Evolutionary conservation across 306 rosid genomes (phyloP).

Genomic region (Cicer arietinum): DNA sequence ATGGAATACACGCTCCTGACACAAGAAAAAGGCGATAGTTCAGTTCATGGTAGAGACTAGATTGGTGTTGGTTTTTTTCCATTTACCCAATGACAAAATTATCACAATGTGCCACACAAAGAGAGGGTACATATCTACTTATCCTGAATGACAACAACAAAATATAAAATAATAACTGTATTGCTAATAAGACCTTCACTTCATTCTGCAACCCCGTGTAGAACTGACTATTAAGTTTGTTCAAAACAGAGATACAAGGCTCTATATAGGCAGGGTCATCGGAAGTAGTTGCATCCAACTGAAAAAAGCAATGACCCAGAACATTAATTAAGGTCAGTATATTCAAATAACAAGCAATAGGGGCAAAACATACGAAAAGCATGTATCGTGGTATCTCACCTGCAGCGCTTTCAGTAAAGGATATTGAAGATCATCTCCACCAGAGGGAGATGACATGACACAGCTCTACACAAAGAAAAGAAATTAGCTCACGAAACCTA

Average conservation of each 20-base stretch:
- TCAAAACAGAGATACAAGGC: constrained; percentile 78
- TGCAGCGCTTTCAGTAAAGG: constrained; percentile 69
- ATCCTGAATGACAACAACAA: constrained; percentile 29
- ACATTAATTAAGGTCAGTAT: constrained; percentile 34
- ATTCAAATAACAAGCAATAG: constrained; percentile 11
- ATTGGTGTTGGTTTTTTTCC: neutral
- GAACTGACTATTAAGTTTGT: constrained; percentile 63
- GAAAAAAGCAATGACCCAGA: constrained; percentile 38
- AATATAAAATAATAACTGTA: constrained; percentile 24
- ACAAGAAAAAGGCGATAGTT: constrained; percentile 32
- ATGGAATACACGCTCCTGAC: constrained; percentile 70
- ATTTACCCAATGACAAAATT: neutral
- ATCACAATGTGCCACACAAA: constrained; percentile 4
- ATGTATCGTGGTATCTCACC: constrained; percentile 54
- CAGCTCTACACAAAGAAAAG: constrained; percentile 60
- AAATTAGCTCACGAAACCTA: constrained; percentile 39
- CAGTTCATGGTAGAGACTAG: constrained; percentile 21
- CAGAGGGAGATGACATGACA: constrained; percentile 60
- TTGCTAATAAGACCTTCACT: constrained; percentile 65
- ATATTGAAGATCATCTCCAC: constrained; percentile 60
- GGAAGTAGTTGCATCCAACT: constrained; percentile 64
- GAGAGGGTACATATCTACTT: constrained; percentile 23
- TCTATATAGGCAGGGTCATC: constrained; percentile 66
- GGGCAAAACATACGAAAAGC: constrained; percentile 1
- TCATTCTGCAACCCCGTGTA: constrained; percentile 59